phyloP scores from a whole-genome alignment of 2,329 filamentous ascomycete species.

The Cylindrodendrum hubeiense region DNA sequence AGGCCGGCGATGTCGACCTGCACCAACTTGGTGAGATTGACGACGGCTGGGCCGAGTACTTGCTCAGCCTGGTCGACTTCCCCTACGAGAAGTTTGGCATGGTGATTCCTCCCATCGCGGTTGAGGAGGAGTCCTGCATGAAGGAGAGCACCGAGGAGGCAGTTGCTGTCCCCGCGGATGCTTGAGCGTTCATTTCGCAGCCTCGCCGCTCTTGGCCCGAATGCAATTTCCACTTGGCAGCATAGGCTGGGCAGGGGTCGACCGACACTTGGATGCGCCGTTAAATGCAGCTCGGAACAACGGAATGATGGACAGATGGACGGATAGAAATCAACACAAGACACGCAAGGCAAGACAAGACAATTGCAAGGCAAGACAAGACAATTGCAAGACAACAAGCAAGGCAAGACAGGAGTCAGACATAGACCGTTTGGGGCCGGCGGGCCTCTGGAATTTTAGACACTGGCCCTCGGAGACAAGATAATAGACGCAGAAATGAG shows the following conservation, averaged over 20 bases:
- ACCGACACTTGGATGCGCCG: not conserved
- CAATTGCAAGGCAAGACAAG: not conserved
- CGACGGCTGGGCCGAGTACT: slow-evolving; percentile 73
- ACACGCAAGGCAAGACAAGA: not conserved
- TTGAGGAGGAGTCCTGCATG: slow-evolving; percentile 60
- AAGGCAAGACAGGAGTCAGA: not conserved
- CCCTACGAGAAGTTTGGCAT: slow-evolving; percentile 72
- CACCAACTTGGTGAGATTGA: slow-evolving; percentile 68
- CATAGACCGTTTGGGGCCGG: not conserved
- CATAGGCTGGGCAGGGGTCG: slow-evolving; percentile 16
- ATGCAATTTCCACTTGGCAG: not conserved
- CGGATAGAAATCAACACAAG: not conserved
- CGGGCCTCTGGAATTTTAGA: not conserved
- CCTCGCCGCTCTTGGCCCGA: slow-evolving; percentile 1
- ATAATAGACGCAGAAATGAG: slow-evolving; percentile 5
- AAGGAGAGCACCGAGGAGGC: slow-evolving; percentile 41
- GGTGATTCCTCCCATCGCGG: slow-evolving; percentile 56
- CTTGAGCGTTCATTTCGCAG: slow-evolving; percentile 19
- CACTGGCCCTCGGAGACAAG: not conserved
- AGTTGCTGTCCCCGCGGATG: slow-evolving; percentile 29
- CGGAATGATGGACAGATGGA: not conserved
- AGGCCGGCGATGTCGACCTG: slow-evolving; percentile 67
- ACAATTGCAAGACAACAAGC: not conserved
- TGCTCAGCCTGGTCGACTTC: slow-evolving; percentile 64
- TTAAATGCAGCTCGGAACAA: slow-evolving; percentile 3